Evolutionary conservation across 495 filamentous ascomycete species (phyloP), one percentile per base, ranked within the genome.

Genomic region (Pseudevernia furfuracea): DNA sequence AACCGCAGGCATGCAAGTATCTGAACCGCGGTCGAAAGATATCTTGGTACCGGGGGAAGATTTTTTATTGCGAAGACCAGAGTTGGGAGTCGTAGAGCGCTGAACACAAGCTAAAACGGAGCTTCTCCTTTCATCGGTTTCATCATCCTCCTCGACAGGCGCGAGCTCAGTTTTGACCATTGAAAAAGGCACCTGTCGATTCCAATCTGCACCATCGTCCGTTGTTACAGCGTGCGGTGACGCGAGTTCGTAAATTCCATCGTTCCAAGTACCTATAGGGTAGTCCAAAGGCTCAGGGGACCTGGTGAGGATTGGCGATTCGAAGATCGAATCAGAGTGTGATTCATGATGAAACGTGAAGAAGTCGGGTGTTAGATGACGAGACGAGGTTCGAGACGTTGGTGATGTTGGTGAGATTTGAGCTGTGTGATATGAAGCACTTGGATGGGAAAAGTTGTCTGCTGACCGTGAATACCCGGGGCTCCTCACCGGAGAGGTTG

Each of bases 71-170:
- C 69, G 61, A 56, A 69, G 30, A 3, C 30, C 60, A 5, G 65
- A 61, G 17, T 49, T 55, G n/a, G 65, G 36, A 30, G 52, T 67
- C 15, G 59, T 59, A n/a, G 59, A 59, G 25, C 48, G 52, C 12
- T 53, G 36, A 32, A 32, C 32, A 15, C 52, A 59, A n/a, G 66
- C 69, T 77, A 74, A 19, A 12, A 58, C 59, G 4, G 65, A 69
- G 64, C 43, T 62, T 61, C 59, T 55, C 58, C 41, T 66, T 15
- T 57, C 58, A 21, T 66, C 49, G 8, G 46, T 59, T 14, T 57
- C 59, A 52, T 92, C 89, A 49, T 86, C 83, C 69, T 92, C 90
- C 71, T 95, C 89, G 4, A 94, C 88, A 64, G 91, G 80, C 44
- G 85, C 79, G 37, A 91, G 71, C 32, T 83, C 76, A 30, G 77